Evolutionary conservation across 2,329 filamentous ascomycete species (phyloP).

Genomic region (Sordariomycetes sp.): DNA sequence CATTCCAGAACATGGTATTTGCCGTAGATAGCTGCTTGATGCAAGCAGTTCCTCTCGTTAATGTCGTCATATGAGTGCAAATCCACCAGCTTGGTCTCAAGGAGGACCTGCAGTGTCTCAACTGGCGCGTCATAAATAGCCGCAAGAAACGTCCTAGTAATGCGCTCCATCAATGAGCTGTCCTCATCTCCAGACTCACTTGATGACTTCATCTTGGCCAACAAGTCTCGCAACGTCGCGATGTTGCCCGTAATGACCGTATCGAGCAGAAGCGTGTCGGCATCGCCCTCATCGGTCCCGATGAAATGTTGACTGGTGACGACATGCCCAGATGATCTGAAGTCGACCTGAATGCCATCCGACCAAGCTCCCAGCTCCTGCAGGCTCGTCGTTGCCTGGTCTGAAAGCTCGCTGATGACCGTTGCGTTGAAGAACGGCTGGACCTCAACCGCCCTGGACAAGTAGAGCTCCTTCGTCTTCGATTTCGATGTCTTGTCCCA

Average conservation of each 20-base stretch:
- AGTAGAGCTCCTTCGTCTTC: slow-evolving; percentile 93
- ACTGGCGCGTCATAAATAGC: slow-evolving; percentile 80
- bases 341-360: slow-evolving; percentile 88
- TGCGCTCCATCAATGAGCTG: slow-evolving; percentile 55
- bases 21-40: slow-evolving; percentile 93
- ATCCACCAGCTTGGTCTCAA: slow-evolving; percentile 76
- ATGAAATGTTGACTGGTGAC: slow-evolving; percentile 57
- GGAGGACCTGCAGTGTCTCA: slow-evolving; percentile 63
- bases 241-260: slow-evolving; percentile 77
- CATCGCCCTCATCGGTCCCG: slow-evolving; percentile 79
- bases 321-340: slow-evolving; percentile 56
- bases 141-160: slow-evolving; percentile 84
- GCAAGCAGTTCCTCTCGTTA: slow-evolving; percentile 91
- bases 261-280: slow-evolving; percentile 80
- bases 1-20: slow-evolving; percentile 69
- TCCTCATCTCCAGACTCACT: slow-evolving; percentile 48
- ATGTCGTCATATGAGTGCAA: slow-evolving; percentile 95
- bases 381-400: slow-evolving; percentile 92
- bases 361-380: slow-evolving; percentile 95
- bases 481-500: slow-evolving; percentile 99
- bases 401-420: slow-evolving; percentile 91
- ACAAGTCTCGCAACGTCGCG: slow-evolving; percentile 67
- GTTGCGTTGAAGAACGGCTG: slow-evolving; percentile 97
- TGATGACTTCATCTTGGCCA: slow-evolving; percentile 57
- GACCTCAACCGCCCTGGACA: slow-evolving; percentile 91